Conservation (phyloP, 2,329 filamentous ascomycete species). For the Talaromyces sp. region DNA sequence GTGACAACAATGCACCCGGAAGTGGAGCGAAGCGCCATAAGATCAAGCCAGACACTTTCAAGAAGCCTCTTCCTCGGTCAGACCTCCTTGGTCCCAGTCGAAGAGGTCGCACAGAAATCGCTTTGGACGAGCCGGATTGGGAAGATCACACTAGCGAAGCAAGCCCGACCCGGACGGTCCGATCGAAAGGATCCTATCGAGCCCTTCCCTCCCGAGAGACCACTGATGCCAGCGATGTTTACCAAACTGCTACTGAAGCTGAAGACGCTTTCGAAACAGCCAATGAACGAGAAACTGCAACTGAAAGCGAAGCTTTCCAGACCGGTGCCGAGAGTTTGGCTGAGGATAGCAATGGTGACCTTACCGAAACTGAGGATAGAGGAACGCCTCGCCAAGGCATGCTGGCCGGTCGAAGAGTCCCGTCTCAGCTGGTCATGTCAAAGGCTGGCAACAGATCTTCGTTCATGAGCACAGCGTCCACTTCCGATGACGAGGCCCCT, state of each 20-base stretch:
- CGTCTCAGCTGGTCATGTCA: slow-evolving; percentile 31
- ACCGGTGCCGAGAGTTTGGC: slow-evolving; percentile 74
- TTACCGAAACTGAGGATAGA: slow-evolving; percentile 76
- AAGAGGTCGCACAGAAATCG: slow-evolving; percentile 66
- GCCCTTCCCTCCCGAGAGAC: slow-evolving; percentile 20
- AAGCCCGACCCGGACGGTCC: slow-evolving; percentile 50
- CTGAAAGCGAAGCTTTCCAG: slow-evolving; percentile 92
- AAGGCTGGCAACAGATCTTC: slow-evolving; percentile 58
- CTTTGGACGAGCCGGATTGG: slow-evolving; percentile 79
- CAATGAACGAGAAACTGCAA: slow-evolving; percentile 68
- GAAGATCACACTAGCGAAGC: slow-evolving; percentile 68
- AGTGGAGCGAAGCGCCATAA: slow-evolving; percentile 51
- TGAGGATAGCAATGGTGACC: slow-evolving; percentile 69
- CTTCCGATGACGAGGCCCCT: slow-evolving; percentile 70
- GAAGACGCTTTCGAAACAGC: slow-evolving; percentile 65
- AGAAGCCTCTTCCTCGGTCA: slow-evolving; percentile 67
- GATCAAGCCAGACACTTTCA: slow-evolving; percentile 62
- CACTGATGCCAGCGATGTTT: slow-evolving; percentile 59
- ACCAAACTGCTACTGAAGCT: slow-evolving; percentile 77
- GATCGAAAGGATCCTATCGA: slow-evolving; percentile 19
- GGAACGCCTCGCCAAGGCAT: slow-evolving; percentile 29
- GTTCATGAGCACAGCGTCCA: slow-evolving; percentile 83
- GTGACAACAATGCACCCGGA: slow-evolving; percentile 44
- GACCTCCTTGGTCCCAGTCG: slow-evolving; percentile 70
- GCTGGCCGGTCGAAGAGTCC: slow-evolving; percentile 32